phyloP scores from a whole-genome alignment of 2,329 filamentous ascomycete genomes.

The Xylariaceae sp. region DNA sequence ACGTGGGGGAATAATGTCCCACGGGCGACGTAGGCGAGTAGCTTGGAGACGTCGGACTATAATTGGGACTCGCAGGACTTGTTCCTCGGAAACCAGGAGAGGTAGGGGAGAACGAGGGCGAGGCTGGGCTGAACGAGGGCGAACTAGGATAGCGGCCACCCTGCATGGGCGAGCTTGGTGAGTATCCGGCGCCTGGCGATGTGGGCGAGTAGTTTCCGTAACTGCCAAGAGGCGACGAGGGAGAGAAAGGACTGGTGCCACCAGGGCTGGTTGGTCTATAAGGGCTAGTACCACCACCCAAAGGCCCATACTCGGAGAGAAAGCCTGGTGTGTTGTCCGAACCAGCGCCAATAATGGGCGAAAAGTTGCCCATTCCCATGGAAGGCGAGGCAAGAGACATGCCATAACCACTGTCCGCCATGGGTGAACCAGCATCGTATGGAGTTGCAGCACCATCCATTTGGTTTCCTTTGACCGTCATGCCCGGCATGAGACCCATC shows the following conservation, averaged over 20 bases:
- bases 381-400: constrained; percentile 66
- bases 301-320: constrained; percentile 64
- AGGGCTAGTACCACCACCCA: constrained; percentile 65
- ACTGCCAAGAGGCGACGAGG: constrained; percentile 68
- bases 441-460: constrained; percentile 89
- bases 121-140: constrained; percentile 68
- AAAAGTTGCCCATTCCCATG: constrained; percentile 68
- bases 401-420: constrained; percentile 71
- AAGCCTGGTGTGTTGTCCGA: constrained; percentile 75
- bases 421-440: constrained; percentile 86
- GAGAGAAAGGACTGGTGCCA: constrained; percentile 77
- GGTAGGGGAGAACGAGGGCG: constrained; percentile 66
- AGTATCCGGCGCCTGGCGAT: constrained; percentile 76
- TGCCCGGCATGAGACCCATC: constrained; percentile 80
- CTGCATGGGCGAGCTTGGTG: constrained; percentile 75
- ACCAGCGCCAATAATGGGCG: constrained; percentile 76
- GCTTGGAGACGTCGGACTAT: constrained; percentile 70
- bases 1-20: constrained; percentile 71
- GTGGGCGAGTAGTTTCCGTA: constrained; percentile 74
- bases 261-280: constrained; percentile 72
- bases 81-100: constrained; percentile 58
- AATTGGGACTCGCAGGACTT: constrained; percentile 65
- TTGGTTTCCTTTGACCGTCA: constrained; percentile 76
- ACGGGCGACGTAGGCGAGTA: constrained; percentile 69
- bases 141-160: constrained; percentile 62